phyloP scores from a whole-genome alignment of 345 rosid genomes.

The Draba incana region DNA sequence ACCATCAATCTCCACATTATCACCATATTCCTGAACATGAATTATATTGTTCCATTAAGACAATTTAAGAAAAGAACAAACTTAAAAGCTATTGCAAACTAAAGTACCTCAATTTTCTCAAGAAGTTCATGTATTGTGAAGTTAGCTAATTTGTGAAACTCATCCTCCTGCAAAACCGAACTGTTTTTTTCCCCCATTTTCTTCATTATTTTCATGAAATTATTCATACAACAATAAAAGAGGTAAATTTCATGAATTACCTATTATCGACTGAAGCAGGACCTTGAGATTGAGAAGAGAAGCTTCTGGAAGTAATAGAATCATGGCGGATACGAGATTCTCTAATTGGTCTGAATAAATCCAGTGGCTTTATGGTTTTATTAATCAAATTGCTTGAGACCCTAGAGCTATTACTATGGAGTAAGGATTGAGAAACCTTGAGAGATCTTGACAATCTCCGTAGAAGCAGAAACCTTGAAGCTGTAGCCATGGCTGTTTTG shows the following conservation, averaged over 20 bases:
- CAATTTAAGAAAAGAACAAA: neutral
- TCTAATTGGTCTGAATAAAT: neutral
- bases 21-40: slow-evolving; percentile 78
- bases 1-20: slow-evolving; percentile 73
- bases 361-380: neutral
- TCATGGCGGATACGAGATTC: slow-evolving; percentile 27
- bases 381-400: slow-evolving; percentile 29
- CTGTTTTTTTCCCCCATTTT: slow-evolving; percentile 55
- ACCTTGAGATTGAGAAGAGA: slow-evolving; percentile 56
- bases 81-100: neutral
- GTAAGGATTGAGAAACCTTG: slow-evolving; percentile 32
- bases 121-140: slow-evolving; percentile 71
- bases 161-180: slow-evolving; percentile 78
- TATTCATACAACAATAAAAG: neutral
- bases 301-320: slow-evolving; percentile 45
- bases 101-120: slow-evolving; percentile 77
- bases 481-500: slow-evolving; percentile 51
- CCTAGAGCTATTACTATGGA: neutral
- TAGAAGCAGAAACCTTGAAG: slow-evolving; percentile 49
- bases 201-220: slow-evolving; percentile 24
- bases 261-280: slow-evolving; percentile 36
- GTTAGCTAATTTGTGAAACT: slow-evolving; percentile 80
- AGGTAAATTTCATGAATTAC: neutral
- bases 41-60: slow-evolving; percentile 9
- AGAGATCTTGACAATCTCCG: slow-evolving; percentile 46